phyloP scores from a whole-genome alignment of 768 basidiomycete genomes.

The Boletus speciosus region DNA sequence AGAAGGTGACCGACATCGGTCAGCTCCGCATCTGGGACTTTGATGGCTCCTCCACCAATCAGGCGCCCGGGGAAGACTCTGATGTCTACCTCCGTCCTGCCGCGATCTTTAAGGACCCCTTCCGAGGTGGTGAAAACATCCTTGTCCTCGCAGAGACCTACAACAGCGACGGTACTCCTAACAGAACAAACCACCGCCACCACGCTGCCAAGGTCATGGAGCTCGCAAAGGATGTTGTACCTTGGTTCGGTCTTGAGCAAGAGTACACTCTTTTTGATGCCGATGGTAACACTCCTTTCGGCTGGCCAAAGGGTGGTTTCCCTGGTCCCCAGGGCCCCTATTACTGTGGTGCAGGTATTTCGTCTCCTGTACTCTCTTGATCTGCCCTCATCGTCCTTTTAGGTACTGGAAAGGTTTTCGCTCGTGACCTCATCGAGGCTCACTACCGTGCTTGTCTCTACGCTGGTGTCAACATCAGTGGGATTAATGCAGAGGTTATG shows the following conservation, averaged over 20 bases:
- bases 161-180: slow-evolving; percentile 98
- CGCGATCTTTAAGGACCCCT: slow-evolving; percentile 97
- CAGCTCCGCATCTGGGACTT: slow-evolving; percentile 99
- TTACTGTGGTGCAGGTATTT: slow-evolving; percentile 94
- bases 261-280: slow-evolving; percentile 97
- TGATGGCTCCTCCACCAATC: slow-evolving; percentile 96
- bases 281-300: slow-evolving; percentile 79
- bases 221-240: slow-evolving; percentile 68
- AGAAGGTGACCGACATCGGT: slow-evolving; percentile 82
- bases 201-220: slow-evolving; percentile 96
- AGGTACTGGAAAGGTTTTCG: slow-evolving; percentile 97
- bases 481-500: slow-evolving; percentile 99
- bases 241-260: slow-evolving; percentile 99
- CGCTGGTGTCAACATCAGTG: slow-evolving; percentile 94
- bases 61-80: slow-evolving; percentile 93
- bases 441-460: slow-evolving; percentile 98
- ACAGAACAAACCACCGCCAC: slow-evolving; percentile 94
- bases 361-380: background rate
- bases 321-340: slow-evolving; percentile 99
- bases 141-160: slow-evolving; percentile 96
- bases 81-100: slow-evolving; percentile 98
- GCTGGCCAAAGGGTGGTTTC: slow-evolving; percentile 99
- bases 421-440: slow-evolving; percentile 97
- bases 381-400: slow-evolving; percentile 8
- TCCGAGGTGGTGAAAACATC: slow-evolving; percentile 98